Evolutionary conservation across 192 early-diverging fungal species (phyloP), one percentile per base, ranked within the genome.

Genomic region (Coemansia nantahalensis): DNA sequence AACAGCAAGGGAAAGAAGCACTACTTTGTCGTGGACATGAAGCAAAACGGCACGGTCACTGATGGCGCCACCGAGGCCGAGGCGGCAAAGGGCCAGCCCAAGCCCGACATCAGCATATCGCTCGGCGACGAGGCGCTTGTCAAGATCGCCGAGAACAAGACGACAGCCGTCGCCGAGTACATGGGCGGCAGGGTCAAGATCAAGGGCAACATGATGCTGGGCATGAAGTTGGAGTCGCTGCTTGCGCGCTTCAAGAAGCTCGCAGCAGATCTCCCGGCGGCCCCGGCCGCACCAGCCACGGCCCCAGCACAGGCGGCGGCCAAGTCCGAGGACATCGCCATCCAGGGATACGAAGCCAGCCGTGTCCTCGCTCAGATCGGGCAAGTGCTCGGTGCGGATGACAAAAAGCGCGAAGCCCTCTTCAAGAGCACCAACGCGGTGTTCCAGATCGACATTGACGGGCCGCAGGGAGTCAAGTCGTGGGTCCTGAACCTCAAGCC

Each of bases 111-210:
- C 47, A 86, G 64, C 48, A 80, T 96, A 21, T 48, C 73, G 15
- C 51, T 95, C 49, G 60, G 46, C 23, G 95, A 97, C 70, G 79
- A 70, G 26, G 87, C 84, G 47, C 89, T 97, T 70, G 63, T 92
- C 30, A 85, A 83, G 43, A 71, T 97, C 22, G 82, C 87, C n/a
- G 65, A 80, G 28, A 93, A 92, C 48, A 92, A 91, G 72, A 69
- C 88, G 33, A 93, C 90, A 44, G 86, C 87, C 12, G 91, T 93
- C 68, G 92, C 90, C 77, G 84, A 89, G 64, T 96, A 90, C 76
- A 90, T 94, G 90, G 70, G 79, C 51, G 91, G 95, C 51, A 94
- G 93, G 66, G 79, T 90, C 61, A 96, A 95, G 78, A 77, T 84
- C 50, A 85, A 84, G 68, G 86, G 86, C 43, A 81, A 86, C 41